Conservation (phyloP, 2,329 filamentous ascomycete species). For the Fusarium circinatum region DNA sequence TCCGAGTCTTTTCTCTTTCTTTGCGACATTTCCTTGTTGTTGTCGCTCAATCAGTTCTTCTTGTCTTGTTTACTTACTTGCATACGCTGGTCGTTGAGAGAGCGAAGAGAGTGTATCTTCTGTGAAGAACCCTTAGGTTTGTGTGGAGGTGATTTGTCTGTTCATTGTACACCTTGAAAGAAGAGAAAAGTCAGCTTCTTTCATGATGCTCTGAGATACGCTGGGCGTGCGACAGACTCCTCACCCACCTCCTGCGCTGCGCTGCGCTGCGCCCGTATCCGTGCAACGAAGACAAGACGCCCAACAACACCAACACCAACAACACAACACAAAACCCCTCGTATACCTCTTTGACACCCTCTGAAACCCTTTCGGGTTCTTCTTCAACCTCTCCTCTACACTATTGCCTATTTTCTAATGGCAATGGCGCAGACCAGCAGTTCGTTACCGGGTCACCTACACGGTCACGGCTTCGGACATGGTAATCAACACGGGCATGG, state of each 20-base stretch:
- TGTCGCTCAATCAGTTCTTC: neutral
- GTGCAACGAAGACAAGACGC: conserved; percentile 38
- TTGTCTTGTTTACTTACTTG: conserved; percentile 31
- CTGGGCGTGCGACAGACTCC: conserved; percentile 42
- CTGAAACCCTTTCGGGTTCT: neutral
- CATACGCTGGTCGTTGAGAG: conserved; percentile 32
- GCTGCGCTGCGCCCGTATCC: conserved; percentile 41
- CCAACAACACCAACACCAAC: conserved; percentile 19
- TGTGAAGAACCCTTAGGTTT: neutral
- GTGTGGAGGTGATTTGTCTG: conserved; percentile 12
- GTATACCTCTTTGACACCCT: conserved; percentile 3
- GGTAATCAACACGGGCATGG: conserved; percentile 17
- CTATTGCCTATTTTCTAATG: conserved; percentile 17
- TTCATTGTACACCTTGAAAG: conserved; percentile 33
- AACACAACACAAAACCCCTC: conserved; percentile 27
- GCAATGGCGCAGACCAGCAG: conserved; percentile 42
- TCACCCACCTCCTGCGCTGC: conserved; percentile 36
- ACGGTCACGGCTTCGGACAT: conserved; percentile 37
- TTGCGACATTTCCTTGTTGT: conserved; percentile 37
- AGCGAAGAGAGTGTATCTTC: neutral
- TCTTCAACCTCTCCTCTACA: neutral
- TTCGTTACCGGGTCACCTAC: conserved; percentile 37
- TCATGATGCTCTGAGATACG: conserved; percentile 45
- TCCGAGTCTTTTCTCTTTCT: conserved; percentile 10
- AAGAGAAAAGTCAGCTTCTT: conserved; percentile 20